Evolutionary conservation across 2,329 filamentous ascomycete species (phyloP).

Genomic region (Cladosporium sphaerospermum): DNA sequence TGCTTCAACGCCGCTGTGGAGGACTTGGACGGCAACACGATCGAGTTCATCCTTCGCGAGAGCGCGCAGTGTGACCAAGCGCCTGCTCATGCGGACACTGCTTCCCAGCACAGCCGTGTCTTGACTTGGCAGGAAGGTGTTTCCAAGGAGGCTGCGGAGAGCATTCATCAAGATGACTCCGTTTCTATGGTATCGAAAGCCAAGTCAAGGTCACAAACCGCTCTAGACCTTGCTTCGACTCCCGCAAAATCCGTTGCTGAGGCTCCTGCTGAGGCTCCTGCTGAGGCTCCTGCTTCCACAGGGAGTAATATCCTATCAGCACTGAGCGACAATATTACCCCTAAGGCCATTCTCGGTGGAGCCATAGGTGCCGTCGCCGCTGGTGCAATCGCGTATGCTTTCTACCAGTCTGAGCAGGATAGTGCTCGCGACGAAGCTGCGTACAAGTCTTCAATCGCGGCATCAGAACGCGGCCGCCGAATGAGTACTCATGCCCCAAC

Average conservation of each 20-base stretch:
- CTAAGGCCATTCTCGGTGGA: slow-evolving; percentile 3
- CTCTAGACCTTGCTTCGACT: not conserved
- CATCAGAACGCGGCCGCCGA: slow-evolving; percentile 11
- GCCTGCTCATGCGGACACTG: not conserved
- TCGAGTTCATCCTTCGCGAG: slow-evolving; percentile 65
- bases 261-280: not conserved
- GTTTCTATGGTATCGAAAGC: slow-evolving; percentile 3
- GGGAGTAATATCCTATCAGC: not conserved
- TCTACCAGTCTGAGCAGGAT: slow-evolving; percentile 42
- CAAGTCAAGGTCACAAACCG: not conserved
- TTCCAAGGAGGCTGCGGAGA: not conserved
- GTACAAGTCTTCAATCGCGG: slow-evolving; percentile 17
- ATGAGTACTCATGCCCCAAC: slow-evolving; percentile 7
- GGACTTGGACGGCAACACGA: slow-evolving; percentile 77
- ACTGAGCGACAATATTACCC: not conserved
- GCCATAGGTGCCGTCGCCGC: slow-evolving; percentile 7
- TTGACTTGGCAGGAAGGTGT: slow-evolving; percentile 10
- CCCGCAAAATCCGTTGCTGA: not conserved
- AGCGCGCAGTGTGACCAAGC: not conserved
- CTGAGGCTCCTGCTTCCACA: not conserved
- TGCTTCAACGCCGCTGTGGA: slow-evolving; percentile 59
- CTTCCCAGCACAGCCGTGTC: slow-evolving; percentile 5
- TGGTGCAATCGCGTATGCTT: slow-evolving; percentile 4
- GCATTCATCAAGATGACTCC: not conserved
- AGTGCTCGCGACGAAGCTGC: slow-evolving; percentile 40